Conservation (phyloP, 2,329 filamentous ascomycete genomes). For the Fusarium armeniacum region DNA sequence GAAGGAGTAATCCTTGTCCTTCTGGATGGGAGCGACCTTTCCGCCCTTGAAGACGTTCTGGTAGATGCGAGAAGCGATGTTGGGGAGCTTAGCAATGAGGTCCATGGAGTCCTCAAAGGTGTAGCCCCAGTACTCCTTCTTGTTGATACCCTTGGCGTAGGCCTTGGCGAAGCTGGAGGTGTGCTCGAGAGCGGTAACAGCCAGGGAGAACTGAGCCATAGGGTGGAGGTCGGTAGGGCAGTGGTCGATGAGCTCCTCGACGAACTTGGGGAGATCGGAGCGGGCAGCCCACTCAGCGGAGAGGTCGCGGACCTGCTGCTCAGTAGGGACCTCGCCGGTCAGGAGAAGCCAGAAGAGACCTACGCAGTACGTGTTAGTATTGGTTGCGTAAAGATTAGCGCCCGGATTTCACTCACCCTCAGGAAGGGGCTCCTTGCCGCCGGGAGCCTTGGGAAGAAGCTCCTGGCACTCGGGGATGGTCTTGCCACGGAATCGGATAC, state of each 20-base stretch:
- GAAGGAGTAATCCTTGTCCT: conserved; percentile 99
- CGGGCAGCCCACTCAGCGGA: conserved; percentile 99
- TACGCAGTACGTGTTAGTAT: conserved; percentile 52
- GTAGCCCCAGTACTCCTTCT: conserved; percentile 99
- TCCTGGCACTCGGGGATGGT: conserved; percentile 99
- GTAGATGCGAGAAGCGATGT: conserved; percentile 98
- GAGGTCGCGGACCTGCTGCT: conserved; percentile 98
- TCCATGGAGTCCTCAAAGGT: conserved; percentile 99
- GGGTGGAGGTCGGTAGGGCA: conserved; percentile 99
- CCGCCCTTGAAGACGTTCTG: conserved; percentile 99
- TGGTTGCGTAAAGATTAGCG: conserved; percentile 2
- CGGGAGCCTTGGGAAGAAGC: conserved; percentile 95
- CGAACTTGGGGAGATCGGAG: conserved; percentile 95
- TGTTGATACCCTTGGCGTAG: conserved; percentile 98
- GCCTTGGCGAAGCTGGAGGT: conserved; percentile 98
- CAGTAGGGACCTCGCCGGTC: conserved; percentile 96
- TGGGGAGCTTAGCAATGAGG: conserved; percentile 98
- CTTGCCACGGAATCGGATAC: conserved; percentile 99
- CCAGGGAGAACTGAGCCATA: conserved; percentile 99
- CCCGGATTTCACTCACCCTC: conserved; percentile 73
- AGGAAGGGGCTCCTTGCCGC: conserved; percentile 95
- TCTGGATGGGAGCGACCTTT: conserved; percentile 95
- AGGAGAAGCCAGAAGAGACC: conserved; percentile 99
- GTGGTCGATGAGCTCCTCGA: conserved; percentile 99
- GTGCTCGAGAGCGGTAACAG: conserved; percentile 97